Evolutionary conservation across 306 rosid genomes (phyloP).

Genomic region (Hylodesmum podocarpum): DNA sequence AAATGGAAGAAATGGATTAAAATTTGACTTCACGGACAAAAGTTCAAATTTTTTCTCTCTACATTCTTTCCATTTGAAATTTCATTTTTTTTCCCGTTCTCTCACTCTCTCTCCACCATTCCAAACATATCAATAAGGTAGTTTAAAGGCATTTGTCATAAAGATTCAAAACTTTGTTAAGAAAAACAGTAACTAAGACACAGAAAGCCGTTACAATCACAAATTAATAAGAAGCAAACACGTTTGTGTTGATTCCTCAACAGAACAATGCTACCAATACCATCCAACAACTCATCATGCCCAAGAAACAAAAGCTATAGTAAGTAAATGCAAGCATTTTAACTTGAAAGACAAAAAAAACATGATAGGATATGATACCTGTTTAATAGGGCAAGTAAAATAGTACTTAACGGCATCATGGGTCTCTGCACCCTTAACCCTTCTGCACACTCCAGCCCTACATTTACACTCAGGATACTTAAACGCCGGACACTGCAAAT

Average conservation of each 20-base stretch:
- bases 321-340: neutral
- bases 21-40: too few relatives aligned
- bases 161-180: neutral
- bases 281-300: neutral
- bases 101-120: too few relatives aligned
- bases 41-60: too few relatives aligned
- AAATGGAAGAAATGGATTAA: too few relatives aligned
- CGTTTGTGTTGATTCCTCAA: neutral
- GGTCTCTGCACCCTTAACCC: neutral
- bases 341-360: neutral
- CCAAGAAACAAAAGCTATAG: neutral
- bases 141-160: too few relatives aligned
- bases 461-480: constrained; percentile 43
- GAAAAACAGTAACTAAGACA: neutral
- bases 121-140: too few relatives aligned
- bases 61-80: too few relatives aligned
- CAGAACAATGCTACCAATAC: neutral
- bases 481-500: constrained; percentile 22
- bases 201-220: neutral
- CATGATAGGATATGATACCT: constrained; percentile 13
- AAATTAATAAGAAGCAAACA: neutral
- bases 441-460: constrained; percentile 43
- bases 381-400: constrained; percentile 34
- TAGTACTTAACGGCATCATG: neutral
- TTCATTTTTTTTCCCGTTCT: too few relatives aligned